Evolutionary conservation across 2,329 filamentous ascomycete species (phyloP), one percentile per base, ranked within the genome.

Genomic region (Parastagonospora avenae): DNA sequence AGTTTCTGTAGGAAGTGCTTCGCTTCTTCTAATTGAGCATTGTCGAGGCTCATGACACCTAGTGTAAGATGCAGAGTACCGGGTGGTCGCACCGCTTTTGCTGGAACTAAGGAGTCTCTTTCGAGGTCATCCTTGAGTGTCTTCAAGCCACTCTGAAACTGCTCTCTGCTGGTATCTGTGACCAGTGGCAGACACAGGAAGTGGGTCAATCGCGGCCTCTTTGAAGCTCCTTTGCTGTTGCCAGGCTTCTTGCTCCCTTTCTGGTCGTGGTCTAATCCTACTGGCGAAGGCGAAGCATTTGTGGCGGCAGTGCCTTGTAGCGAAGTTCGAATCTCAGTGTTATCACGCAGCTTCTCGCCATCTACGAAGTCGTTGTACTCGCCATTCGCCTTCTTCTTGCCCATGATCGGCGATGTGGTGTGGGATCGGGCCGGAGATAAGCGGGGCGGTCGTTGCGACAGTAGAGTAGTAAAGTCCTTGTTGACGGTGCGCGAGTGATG

Each of bases 1-100:
- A 85, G 62, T 0, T 66, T 68, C 9, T 75, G 52, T 0, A 86
- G 58, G 41, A 57, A 59, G 1, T 37, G 31, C n/a, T 43, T 59
- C 0, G 82, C 85, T 28, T 74, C 71, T 0, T 79, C 63, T 2
- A 87, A 55, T 1, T 74, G 71, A 39, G 81, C 78, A 2, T 78
- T 73, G 2, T 76, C 79, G 2, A 96, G 81, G 57, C 83, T 88
- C 89, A 97, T 92, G 1, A 95, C 89, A 0, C 92, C 92, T 0
- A 97, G 79, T 0, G 92, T 97, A 2, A 96, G 77, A 73, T 97
- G 93, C 41, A 97, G 74, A 1, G 91, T 92, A 0, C 90, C 90
- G 0, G 90, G 74, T 0, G 91, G 91, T 27, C 92, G 80, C 43
- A 96, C 77, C 1, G 91, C 91, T 47, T 82, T 82, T 29, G 78